Percentiles rank a stretch among this genome's conserved stretches.
phyloP scores from a whole-genome alignment of 1,139 yeast genomes.

The Yamadazyma blattariae region DNA sequence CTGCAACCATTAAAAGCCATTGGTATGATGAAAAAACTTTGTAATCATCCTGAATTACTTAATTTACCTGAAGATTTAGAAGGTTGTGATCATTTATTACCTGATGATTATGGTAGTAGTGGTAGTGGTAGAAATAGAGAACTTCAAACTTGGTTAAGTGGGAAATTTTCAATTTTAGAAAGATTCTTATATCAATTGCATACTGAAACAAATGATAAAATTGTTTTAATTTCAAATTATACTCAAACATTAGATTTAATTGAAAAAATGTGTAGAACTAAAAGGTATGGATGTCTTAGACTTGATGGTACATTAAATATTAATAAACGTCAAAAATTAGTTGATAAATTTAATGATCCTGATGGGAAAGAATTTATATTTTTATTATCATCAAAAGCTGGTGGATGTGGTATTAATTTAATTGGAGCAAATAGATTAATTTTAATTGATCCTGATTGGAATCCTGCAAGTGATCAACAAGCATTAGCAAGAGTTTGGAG shows the following conservation, averaged over 20 bases:
- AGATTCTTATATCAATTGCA: conserved; percentile 77
- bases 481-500: conserved; percentile 98
- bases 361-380: conserved; percentile 86
- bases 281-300: conserved; percentile 75
- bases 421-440: conserved; percentile 94
- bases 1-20: conserved; percentile 90
- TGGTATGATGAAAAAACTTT: conserved; percentile 80
- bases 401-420: conserved; percentile 97
- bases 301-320: conserved; percentile 92
- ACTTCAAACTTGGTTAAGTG: conserved; percentile 59
- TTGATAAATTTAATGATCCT: conserved; percentile 88
- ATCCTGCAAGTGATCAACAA: conserved; percentile 98
- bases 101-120: conserved; percentile 57
- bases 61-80: conserved; percentile 73
- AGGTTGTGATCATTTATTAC: conserved; percentile 64
- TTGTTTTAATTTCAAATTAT: conserved; percentile 89
- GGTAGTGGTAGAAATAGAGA: conserved; percentile 46
- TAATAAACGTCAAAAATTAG: conserved; percentile 89
- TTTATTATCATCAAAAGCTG: conserved; percentile 90
- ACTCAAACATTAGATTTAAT: conserved; percentile 91
- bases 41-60: conserved; percentile 89
- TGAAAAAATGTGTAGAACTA: conserved; percentile 76
- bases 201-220: conserved; percentile 85
- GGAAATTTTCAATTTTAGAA: conserved; percentile 63
- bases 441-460: conserved; percentile 96